A percentile compares a stretch with the other conserved stretches of the same genome.
Conservation (phyloP, 768 basidiomycete genomes). For the Mycena amicta region DNA sequence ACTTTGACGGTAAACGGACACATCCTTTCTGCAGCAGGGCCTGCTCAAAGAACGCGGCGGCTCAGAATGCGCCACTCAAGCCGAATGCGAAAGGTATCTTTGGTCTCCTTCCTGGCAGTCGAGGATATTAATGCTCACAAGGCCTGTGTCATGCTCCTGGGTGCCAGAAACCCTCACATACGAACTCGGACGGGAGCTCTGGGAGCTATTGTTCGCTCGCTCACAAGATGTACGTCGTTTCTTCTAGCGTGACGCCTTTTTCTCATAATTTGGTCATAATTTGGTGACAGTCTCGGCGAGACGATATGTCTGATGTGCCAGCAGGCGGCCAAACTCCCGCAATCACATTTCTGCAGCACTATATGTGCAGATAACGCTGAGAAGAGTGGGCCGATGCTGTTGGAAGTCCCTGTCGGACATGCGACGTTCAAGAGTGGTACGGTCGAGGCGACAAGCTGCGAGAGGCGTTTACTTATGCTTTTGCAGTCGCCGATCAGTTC, state of each 20-base stretch:
- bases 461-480: too few relatives aligned
- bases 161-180: constrained; percentile 47
- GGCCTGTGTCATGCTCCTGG: constrained; percentile 55
- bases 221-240: constrained; percentile 48
- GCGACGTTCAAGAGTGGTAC: constrained; percentile 67
- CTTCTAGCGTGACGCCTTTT: background rate
- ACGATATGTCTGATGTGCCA: constrained; percentile 62
- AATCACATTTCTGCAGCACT: constrained; percentile 65
- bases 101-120: background rate
- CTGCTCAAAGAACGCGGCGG: constrained; percentile 53
- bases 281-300: constrained; percentile 51
- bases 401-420: constrained; percentile 63
- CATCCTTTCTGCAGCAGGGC: constrained; percentile 68
- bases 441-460: too few relatives aligned
- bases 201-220: constrained; percentile 54
- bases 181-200: constrained; percentile 39
- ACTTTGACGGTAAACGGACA: constrained; percentile 55
- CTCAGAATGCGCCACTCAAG: constrained; percentile 17
- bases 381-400: constrained; percentile 53
- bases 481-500: constrained; percentile 66
- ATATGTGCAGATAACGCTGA: constrained; percentile 57
- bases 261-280: background rate
- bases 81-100: constrained; percentile 25
- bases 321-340: constrained; percentile 53
- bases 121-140: constrained; percentile 21